Base-by-base conservation (phyloP, 2,329 filamentous ascomycete genomes). In the Thyridium curvatum region DNA sequence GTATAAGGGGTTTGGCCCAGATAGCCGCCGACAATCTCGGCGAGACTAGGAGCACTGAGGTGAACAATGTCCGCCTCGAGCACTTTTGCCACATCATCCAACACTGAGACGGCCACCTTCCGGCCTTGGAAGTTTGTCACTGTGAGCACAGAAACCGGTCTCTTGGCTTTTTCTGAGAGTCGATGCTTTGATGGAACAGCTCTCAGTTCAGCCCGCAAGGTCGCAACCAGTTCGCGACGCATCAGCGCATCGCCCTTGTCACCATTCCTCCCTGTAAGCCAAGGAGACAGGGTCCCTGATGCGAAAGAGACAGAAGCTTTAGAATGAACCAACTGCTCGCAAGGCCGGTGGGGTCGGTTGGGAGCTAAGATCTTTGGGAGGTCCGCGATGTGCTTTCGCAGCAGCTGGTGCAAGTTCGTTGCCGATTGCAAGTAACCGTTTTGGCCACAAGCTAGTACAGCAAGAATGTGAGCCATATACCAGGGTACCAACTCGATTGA, bases 11-110 rank as follows among this genome's bases (percentile, higher is more conserved):
- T 70, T 51, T 85, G 79, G 4, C 82, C 83, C 9, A 90, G 60
- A 50, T 89, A 87, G 32, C 77, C 71, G 3, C 82, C 83, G 1
- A 82, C 71, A 18, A 93, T 65, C 36, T 82, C 71, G 3, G 83
- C 83, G 38, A 94, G 62, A 51, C 84, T 82, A 45, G 81, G 74
- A 1, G 86, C 78, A 52, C 82, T 76, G 10, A 94, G 55, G 15
- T 76, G 72, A 26, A 93, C 62, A 3, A 91, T 53, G 47, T 91
- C 79, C 3, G 85, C 82, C 7, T 64, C 65, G 6, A 84, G 63
- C 28, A 55, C 47, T 7, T 44, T 46, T 4, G 57, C 61, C 15
- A 59, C 46, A 13, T 56, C 52, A 35, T 56, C 40, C 32, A 64
- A 34, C 14, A 59, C 34, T 8, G 47, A 36, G 29, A 42, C 42